These are phyloP conservation scores for Trebouxia sp. DNA, from an alignment of 139 green algal genomes.

Conservation along the genomic window DNA sequence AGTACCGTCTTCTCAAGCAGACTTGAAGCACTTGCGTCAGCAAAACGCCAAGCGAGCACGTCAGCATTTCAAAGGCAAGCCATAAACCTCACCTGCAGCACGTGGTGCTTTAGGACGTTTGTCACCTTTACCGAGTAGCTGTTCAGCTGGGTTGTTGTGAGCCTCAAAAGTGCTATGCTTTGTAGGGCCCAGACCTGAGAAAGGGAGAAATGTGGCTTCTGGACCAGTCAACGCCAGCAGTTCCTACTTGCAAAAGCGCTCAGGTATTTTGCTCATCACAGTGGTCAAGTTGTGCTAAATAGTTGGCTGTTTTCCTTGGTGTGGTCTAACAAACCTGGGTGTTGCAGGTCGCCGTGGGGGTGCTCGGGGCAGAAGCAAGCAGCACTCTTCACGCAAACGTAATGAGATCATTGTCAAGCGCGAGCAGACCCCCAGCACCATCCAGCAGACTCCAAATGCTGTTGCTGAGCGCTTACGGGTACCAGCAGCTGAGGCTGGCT, in stretches of 20 bases:
- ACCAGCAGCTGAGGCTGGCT: neutral
- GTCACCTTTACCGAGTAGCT: too few relatives aligned
- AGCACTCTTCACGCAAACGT: neutral
- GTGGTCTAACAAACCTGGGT: too few relatives aligned
- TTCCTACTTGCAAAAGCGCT: neutral
- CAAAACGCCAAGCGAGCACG: neutral
- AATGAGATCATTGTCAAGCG: neutral
- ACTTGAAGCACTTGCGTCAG: neutral
- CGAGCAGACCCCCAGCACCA: conserved; percentile 18
- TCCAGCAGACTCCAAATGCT: neutral
- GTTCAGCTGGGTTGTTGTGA: too few relatives aligned
- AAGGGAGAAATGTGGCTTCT: neutral
- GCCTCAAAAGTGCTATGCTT: neutral
- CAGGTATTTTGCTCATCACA: neutral
- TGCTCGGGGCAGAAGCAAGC: neutral
- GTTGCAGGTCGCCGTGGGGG: neutral
- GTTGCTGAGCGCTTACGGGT: neutral
- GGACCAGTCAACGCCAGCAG: neutral
- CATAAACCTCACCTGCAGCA: too few relatives aligned
- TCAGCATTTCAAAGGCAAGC: neutral
- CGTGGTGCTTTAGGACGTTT: too few relatives aligned
- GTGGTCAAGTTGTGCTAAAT: too few relatives aligned
- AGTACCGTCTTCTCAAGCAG: neutral
- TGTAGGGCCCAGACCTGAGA: neutral
- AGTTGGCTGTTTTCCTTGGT: too few relatives aligned